phyloP scores from a whole-genome alignment of 2,329 filamentous ascomycete genomes.

The Fusarium siculi region DNA sequence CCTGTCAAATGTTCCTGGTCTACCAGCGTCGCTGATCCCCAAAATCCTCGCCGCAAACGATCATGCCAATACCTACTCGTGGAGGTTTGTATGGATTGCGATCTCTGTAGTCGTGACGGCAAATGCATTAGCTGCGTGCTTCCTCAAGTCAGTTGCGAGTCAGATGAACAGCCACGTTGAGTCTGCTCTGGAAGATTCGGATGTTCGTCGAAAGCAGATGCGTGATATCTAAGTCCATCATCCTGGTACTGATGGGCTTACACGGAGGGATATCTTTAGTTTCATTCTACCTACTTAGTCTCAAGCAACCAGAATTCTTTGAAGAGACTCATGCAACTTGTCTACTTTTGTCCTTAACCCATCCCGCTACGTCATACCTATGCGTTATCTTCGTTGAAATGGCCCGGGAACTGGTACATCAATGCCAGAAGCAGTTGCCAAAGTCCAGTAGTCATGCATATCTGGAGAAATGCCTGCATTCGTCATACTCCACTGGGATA shows the following conservation, averaged over 20 bases:
- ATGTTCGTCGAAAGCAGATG: not conserved
- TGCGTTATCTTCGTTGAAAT: accelerated
- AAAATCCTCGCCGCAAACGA: not conserved
- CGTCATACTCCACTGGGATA: accelerated
- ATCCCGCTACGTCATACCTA: accelerated
- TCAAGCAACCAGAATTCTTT: not conserved
- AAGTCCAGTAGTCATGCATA: too few species aligned
- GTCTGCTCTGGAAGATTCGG: not conserved
- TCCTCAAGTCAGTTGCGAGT: not conserved
- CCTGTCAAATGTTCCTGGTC: not conserved
- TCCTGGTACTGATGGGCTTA: accelerated
- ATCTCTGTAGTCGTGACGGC: not conserved
- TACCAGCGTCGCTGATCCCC: not conserved
- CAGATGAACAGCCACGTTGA: not conserved
- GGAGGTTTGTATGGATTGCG: not conserved
- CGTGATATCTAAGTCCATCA: not conserved
- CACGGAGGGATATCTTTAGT: not conserved
- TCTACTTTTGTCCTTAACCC: too few species aligned
- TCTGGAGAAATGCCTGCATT: not conserved
- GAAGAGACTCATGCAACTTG: too few species aligned
- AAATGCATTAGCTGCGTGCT: not conserved
- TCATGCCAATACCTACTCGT: not conserved
- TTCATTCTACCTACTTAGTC: accelerated
- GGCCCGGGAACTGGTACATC: not conserved
- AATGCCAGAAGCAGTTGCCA: not conserved